phyloP scores from a whole-genome alignment of 257 asterid genomes.

The Nicotiana paniculata region DNA sequence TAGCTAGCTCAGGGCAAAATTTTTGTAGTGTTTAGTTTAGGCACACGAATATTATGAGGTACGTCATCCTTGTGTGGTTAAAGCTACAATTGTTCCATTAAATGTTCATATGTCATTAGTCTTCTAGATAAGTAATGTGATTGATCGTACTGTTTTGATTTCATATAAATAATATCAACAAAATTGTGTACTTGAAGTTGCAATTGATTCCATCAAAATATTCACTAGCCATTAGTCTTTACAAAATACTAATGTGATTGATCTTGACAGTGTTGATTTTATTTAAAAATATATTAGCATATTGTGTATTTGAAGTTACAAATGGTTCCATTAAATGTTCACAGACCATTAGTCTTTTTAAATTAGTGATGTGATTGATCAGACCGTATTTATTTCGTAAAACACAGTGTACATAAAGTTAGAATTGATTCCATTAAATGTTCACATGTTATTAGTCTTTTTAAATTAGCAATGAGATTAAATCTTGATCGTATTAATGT shows the following conservation, averaged over 20 bases:
- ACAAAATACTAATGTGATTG: no score
- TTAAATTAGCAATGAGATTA: no score
- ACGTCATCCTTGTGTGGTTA: neutral
- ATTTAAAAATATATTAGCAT: no score
- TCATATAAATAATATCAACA: neutral
- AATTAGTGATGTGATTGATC: neutral
- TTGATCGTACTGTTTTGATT: neutral
- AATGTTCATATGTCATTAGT: neutral
- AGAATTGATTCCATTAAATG: neutral
- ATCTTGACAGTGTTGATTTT: no score
- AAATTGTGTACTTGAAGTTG: no score
- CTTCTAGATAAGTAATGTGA: neutral
- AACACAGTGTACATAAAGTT: neutral
- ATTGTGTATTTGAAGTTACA: neutral
- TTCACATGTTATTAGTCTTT: neutral
- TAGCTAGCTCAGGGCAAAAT: neutral
- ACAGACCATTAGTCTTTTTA: neutral
- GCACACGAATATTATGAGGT: constrained; percentile 7
- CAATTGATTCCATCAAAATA: no score
- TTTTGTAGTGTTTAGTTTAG: neutral
- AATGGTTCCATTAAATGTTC: neutral
- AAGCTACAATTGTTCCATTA: neutral
- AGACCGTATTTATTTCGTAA: neutral
- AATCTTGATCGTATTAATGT: neutral
- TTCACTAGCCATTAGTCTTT: no score